Conservation (phyloP, 306 rosid genomes). For the Trichosanthes cucumerina region DNA sequence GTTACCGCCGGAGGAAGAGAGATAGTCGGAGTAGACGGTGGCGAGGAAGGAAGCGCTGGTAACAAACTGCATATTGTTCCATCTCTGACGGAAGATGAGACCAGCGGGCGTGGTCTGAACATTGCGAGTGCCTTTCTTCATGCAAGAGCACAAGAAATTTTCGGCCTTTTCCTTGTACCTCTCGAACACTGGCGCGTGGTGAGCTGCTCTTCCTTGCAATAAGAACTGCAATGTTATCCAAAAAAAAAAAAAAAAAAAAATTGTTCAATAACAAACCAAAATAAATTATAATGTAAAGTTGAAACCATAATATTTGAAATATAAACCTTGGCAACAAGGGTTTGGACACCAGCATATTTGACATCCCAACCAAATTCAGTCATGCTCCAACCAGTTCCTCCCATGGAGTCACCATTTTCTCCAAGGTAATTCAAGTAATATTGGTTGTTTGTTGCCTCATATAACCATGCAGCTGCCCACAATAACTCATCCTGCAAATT, state of each 20-base stretch:
- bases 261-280: background rate
- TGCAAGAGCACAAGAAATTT: slow-evolving; percentile 72
- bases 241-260: no score
- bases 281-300: no score
- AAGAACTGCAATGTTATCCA: slow-evolving; percentile 75
- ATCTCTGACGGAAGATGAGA: slow-evolving; percentile 80
- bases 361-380: slow-evolving; percentile 96
- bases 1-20: slow-evolving; percentile 41
- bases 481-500: slow-evolving; percentile 68
- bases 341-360: slow-evolving; percentile 89
- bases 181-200: slow-evolving; percentile 51
- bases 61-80: slow-evolving; percentile 98
- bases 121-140: slow-evolving; percentile 62
- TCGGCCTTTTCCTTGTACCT: slow-evolving; percentile 69
- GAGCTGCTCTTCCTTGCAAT: slow-evolving; percentile 79
- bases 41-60: slow-evolving; percentile 81
- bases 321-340: slow-evolving; percentile 92
- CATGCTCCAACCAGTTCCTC: slow-evolving; percentile 98
- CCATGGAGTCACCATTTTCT: slow-evolving; percentile 74
- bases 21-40: slow-evolving; percentile 91
- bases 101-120: slow-evolving; percentile 93
- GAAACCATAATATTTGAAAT: no score
- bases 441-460: slow-evolving; percentile 67
- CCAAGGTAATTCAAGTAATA: slow-evolving; percentile 88
- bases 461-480: slow-evolving; percentile 99